Percentiles rank a stretch among this genome's conserved stretches.
These are phyloP conservation scores for Discostella pseudostelligera DNA, from an alignment of 108 stramenopile species.

Conservation along the genomic window DNA sequence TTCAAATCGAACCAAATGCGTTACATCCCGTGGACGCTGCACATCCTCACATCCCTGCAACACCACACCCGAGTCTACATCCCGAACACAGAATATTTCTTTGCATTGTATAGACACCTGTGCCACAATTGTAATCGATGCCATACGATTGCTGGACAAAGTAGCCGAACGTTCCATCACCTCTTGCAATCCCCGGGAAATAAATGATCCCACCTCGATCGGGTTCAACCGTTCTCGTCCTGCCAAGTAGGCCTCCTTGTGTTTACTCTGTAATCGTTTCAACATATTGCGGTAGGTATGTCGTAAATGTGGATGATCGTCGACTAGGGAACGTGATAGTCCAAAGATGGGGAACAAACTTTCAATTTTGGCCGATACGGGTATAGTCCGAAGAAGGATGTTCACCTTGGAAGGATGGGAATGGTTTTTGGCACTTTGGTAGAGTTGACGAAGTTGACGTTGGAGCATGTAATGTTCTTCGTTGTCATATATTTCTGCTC, in stretches of 20 bases:
- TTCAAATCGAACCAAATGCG: slow-evolving; percentile 60
- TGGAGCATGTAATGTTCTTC: slow-evolving; percentile 42
- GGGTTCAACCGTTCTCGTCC: slow-evolving; percentile 7
- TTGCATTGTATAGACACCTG: slow-evolving; percentile 59
- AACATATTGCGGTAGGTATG: slow-evolving; percentile 35
- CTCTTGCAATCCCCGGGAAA: slow-evolving; percentile 11
- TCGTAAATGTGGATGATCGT: slow-evolving; percentile 32
- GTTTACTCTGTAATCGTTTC: slow-evolving; percentile 25
- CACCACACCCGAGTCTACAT: slow-evolving; percentile 47
- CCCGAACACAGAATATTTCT: slow-evolving; percentile 58
- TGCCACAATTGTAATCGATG: slow-evolving; percentile 44
- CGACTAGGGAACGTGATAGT: slow-evolving; percentile 22
- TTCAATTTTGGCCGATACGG: slow-evolving; percentile 25
- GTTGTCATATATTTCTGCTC: slow-evolving; percentile 4
- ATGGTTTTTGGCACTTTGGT: slow-evolving; percentile 32
- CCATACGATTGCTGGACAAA: slow-evolving; percentile 25
- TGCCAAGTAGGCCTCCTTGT: slow-evolving; percentile 20
- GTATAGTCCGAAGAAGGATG: slow-evolving; percentile 35
- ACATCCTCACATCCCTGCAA: slow-evolving; percentile 53
- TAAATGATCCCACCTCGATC: slow-evolving; percentile 12
- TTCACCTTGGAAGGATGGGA: slow-evolving; percentile 38
- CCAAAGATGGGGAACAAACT: slow-evolving; percentile 45
- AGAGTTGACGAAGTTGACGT: slow-evolving; percentile 24
- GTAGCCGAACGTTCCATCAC: slow-evolving; percentile 22
- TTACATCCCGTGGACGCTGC: slow-evolving; percentile 40